Percentiles rank a stretch among this genome's conserved stretches.
These are phyloP conservation scores for Salix purpurea DNA, from an alignment of 345 rosid species.

Conservation along the genomic window DNA sequence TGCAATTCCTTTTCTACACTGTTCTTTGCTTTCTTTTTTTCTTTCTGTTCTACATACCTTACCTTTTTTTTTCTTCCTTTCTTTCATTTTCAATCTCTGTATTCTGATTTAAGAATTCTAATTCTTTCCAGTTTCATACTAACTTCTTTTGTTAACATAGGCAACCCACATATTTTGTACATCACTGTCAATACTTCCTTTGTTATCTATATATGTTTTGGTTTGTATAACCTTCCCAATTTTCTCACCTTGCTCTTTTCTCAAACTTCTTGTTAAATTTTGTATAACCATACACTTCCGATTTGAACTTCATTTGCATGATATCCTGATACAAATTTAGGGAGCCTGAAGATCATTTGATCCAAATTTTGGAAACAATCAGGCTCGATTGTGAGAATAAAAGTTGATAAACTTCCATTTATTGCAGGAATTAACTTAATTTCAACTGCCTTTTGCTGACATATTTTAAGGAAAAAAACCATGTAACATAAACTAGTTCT, in stretches of 20 bases:
- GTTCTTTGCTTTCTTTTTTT: background rate
- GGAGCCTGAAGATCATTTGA: no score
- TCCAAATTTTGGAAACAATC: no score
- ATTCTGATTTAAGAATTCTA: background rate
- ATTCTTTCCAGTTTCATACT: background rate
- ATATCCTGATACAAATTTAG: no score
- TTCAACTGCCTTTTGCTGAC: no score
- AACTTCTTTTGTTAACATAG: background rate
- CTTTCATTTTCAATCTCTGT: background rate
- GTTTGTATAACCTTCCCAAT: background rate
- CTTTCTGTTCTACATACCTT: no score
- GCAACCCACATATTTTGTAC: background rate
- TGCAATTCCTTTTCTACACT: background rate
- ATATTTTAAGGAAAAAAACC: no score
- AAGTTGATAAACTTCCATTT: no score
- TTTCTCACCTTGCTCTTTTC: background rate
- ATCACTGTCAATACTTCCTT: background rate
- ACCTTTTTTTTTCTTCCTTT: background rate
- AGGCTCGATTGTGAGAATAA: no score
- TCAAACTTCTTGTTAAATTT: background rate
- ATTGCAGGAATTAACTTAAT: no score
- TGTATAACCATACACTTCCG: no score
- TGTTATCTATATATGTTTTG: background rate
- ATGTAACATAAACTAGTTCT: no score
- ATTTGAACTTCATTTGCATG: no score